Evolutionary conservation across 257 asterid species (phyloP), one percentile per base, ranked within the genome.

Genomic region (Haberlea rhodopensis): DNA sequence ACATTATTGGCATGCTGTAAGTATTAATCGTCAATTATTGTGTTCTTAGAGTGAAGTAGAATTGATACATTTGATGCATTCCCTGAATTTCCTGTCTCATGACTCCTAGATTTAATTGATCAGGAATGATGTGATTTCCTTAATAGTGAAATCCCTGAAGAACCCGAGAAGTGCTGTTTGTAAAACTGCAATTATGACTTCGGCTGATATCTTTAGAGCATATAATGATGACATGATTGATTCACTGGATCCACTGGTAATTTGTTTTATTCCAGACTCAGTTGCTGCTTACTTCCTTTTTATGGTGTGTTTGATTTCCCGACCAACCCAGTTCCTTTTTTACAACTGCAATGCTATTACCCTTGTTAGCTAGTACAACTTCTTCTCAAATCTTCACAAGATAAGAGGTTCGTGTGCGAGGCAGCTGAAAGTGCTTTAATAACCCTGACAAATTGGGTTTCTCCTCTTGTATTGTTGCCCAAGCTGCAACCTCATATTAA

Each of bases 121-220:
- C 84, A 91, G 97, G 84, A 81, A 60, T 59, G 86, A 78, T 6
- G 68, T 88, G 66, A 75, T 91, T 49, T 68, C 88, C 68, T 81
- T 81, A 67, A 46, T 88, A 32, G 95, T 78, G 80, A 90, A 90
- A 75, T 84, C 91, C 26, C 67, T 88, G 57, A 90, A 90, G 82
- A 88, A 88, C 73, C 97, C 97, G 27, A 84, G 97, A 75, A 90
- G 97, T 65, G 97, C 97, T 63, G 88, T 90, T 69, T 85, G 95
- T 81, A 90, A 90, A 76, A 88, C 97, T 70, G 97, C 94, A 70
- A 80, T 88, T 60, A 82, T 90, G 96, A 77, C 97, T 43, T 75
- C 82, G 37, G 82, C 95, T 43, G 97, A 91, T 82, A 79, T 91
- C 81, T 87, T 86, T 74, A 81, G 80, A 74, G 94, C 88, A 54